Conservation (phyloP, 2,329 filamentous ascomycete species). For the Grosmannia clavigera region DNA sequence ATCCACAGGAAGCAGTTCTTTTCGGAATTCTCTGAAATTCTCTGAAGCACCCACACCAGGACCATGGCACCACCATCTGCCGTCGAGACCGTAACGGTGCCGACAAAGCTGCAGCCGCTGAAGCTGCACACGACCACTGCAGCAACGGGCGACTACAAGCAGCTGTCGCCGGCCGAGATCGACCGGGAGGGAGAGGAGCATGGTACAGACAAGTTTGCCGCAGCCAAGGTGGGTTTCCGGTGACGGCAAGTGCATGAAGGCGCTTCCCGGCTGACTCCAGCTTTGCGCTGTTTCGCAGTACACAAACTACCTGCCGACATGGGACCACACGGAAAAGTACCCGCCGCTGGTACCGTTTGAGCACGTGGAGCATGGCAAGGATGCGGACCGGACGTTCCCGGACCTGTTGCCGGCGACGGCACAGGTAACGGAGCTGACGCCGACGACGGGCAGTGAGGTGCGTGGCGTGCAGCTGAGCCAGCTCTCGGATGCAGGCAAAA, state of each 20-base stretch:
- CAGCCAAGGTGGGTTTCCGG: conserved; percentile 2
- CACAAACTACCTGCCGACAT: conserved; percentile 53
- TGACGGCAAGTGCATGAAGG: background rate
- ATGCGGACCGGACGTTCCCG: conserved; percentile 50
- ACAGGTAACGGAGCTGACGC: conserved; percentile 42
- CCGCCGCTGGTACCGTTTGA: conserved; percentile 52
- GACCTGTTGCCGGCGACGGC: conserved; percentile 45
- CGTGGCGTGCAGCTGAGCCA: conserved; percentile 54
- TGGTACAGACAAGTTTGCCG: conserved; percentile 9
- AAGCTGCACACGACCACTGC: conserved; percentile 26
- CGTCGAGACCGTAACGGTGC: conserved; percentile 12
- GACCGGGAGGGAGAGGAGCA: conserved; percentile 11
- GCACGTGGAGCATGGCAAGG: conserved; percentile 57
- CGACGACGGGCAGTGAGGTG: conserved; percentile 55
- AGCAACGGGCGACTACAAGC: conserved; percentile 15
- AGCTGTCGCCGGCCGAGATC: conserved; percentile 8
- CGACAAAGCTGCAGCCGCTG: conserved; percentile 6
- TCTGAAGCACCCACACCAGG: background rate
- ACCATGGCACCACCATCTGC: background rate
- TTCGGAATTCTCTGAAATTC: background rate
- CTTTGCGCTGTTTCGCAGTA: conserved; percentile 25
- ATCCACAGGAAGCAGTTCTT: background rate
- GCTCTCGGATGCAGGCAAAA: conserved; percentile 49
- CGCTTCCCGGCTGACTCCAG: conserved; percentile 6
- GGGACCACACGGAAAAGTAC: conserved; percentile 46